phyloP scores from a whole-genome alignment of 805 yeast genomes.

The Candida methanosorbosa region DNA sequence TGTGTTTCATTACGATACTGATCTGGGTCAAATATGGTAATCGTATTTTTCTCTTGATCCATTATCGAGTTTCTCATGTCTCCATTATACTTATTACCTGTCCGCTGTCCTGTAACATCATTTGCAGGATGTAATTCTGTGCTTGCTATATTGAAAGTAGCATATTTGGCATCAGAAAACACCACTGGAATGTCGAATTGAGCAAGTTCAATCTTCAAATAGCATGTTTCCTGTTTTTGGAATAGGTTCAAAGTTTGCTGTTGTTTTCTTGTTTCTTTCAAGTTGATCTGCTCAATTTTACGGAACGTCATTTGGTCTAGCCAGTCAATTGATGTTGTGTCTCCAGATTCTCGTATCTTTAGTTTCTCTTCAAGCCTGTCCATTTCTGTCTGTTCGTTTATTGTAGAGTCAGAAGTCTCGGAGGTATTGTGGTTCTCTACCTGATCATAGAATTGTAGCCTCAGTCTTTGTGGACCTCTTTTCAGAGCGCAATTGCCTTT shows the following conservation, averaged over 20 bases:
- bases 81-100: background rate
- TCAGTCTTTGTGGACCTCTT: constrained; percentile 61
- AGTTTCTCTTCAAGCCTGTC: constrained; percentile 44
- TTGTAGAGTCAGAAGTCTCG: background rate
- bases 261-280: constrained; percentile 7
- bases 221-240: background rate
- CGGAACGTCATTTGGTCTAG: constrained; percentile 59
- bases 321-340: constrained; percentile 58
- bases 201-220: constrained; percentile 39
- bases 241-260: background rate
- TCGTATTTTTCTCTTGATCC: background rate
- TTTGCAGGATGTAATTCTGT: constrained; percentile 13
- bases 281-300: constrained; percentile 34
- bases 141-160: constrained; percentile 18
- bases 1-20: constrained; percentile 30
- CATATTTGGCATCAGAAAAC: constrained; percentile 48
- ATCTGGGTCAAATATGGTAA: constrained; percentile 58
- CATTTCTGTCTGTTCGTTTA: constrained; percentile 18
- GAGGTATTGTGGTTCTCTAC: background rate
- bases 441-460: constrained; percentile 15
- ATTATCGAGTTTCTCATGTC: background rate
- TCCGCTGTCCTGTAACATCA: constrained; percentile 6
- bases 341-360: constrained; percentile 62
- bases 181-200: constrained; percentile 69
- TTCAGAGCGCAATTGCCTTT: constrained; percentile 42